Conservation (phyloP, 306 rosid species). For the Quercus glauca region DNA sequence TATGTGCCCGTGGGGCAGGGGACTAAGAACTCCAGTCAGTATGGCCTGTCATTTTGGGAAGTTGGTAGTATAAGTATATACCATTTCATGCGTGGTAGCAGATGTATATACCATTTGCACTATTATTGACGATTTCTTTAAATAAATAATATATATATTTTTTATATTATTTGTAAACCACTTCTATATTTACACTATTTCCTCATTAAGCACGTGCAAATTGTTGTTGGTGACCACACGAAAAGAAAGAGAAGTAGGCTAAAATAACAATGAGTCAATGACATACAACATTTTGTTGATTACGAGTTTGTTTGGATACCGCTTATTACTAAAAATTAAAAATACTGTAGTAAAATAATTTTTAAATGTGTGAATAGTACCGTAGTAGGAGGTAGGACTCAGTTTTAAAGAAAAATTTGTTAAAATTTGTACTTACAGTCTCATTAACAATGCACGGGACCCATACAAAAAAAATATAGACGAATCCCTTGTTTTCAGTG, state of each 20-base stretch:
- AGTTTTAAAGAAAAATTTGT: no score
- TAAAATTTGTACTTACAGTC: accelerated
- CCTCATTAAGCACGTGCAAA: conserved; percentile 18
- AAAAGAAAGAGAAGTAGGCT: no score
- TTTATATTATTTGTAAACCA: neutral
- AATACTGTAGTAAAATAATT: no score
- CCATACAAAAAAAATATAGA: no score
- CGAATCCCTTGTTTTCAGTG: no score
- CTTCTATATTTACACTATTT: neutral
- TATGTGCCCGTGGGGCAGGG: neutral
- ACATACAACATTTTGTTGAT: no score
- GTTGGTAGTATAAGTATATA: neutral
- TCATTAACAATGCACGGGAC: accelerated
- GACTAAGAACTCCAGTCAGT: neutral
- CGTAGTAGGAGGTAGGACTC: accelerated
- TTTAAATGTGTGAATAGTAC: no score
- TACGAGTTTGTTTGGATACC: no score
- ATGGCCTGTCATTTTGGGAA: neutral
- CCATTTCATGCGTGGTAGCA: neutral
- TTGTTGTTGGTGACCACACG: conserved; percentile 1
- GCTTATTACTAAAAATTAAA: accelerated
- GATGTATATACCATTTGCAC: conserved; percentile 5
- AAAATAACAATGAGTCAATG: no score
- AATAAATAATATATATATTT: neutral
- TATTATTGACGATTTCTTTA: neutral